These are phyloP conservation scores for Pholiota microspora DNA, from an alignment of 768 basidiomycete genomes.

Conservation along the genomic window DNA sequence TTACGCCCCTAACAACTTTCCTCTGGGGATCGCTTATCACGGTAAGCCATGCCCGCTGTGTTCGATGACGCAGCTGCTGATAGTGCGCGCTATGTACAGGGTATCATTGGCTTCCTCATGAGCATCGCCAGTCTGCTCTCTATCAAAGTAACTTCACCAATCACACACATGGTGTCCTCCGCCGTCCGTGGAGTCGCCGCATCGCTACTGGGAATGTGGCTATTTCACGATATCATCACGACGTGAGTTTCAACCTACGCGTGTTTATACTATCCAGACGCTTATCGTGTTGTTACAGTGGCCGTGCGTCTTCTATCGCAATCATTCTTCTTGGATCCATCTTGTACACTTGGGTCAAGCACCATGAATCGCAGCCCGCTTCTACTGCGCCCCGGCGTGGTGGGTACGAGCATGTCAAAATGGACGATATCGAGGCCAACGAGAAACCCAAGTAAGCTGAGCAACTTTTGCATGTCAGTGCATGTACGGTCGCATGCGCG, in stretches of 20 bases:
- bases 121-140: slow-evolving; percentile 90
- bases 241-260: slow-evolving; percentile 53
- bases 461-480: neutral
- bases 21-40: slow-evolving; percentile 79
- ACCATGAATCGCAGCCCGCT: slow-evolving; percentile 56
- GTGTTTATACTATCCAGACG: neutral
- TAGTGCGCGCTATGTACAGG: slow-evolving; percentile 40
- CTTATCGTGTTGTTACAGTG: slow-evolving; percentile 40
- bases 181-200: slow-evolving; percentile 93
- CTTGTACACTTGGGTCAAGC: slow-evolving; percentile 88
- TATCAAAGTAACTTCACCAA: slow-evolving; percentile 96
- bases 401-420: slow-evolving; percentile 59
- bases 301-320: slow-evolving; percentile 76
- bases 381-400: slow-evolving; percentile 23
- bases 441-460: slow-evolving; percentile 13
- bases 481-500: neutral
- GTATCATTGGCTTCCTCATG: slow-evolving; percentile 89
- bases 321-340: slow-evolving; percentile 81
- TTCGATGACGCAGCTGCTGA: neutral
- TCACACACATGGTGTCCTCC: slow-evolving; percentile 96
- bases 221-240: slow-evolving; percentile 82
- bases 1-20: slow-evolving; percentile 60
- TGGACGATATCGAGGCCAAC: slow-evolving; percentile 39
- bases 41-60: slow-evolving; percentile 36
- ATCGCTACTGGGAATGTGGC: slow-evolving; percentile 77